phyloP scores from a whole-genome alignment of 495 filamentous ascomycete species.

The Usnea hakonensis region DNA sequence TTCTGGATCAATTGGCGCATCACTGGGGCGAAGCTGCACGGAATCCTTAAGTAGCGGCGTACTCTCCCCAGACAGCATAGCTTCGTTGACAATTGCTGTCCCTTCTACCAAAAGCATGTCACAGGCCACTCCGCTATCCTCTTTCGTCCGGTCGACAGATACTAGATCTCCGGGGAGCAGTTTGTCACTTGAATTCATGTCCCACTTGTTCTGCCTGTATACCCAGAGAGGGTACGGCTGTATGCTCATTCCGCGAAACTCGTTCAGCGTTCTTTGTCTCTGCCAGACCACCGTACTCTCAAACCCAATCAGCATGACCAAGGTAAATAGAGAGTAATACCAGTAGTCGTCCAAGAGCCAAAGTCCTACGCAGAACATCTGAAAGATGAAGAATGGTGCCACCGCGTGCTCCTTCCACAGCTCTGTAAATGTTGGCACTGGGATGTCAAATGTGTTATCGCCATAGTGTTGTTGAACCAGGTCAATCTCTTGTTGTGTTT shows the following conservation, averaged over 20 bases:
- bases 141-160: conserved; percentile 89
- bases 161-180: conserved; percentile 94
- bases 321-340: conserved; percentile 98
- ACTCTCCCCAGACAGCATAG: conserved; percentile 97
- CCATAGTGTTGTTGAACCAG: conserved; percentile 87
- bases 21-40: conserved; percentile 77
- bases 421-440: conserved; percentile 89
- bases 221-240: conserved; percentile 94
- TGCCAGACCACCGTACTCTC: conserved; percentile 99
- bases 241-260: conserved; percentile 99
- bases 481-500: conserved; percentile 61
- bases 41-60: conserved; percentile 96
- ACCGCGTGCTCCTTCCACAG: conserved; percentile 98
- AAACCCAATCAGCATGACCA: conserved; percentile 96
- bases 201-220: conserved; percentile 77
- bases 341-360: conserved; percentile 99
- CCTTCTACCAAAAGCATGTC: conserved; percentile 95
- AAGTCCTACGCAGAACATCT: conserved; percentile 95
- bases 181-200: conserved; percentile 84
- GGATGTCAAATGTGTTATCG: conserved; percentile 94
- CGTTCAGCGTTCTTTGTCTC: conserved; percentile 88
- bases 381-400: conserved; percentile 98
- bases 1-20: conserved; percentile 80
- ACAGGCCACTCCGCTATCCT: conserved; percentile 93
- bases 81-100: conserved; percentile 96